Evolutionary conservation across 495 filamentous ascomycete species (phyloP).

Genomic region (Aspergillus bridgeri): DNA sequence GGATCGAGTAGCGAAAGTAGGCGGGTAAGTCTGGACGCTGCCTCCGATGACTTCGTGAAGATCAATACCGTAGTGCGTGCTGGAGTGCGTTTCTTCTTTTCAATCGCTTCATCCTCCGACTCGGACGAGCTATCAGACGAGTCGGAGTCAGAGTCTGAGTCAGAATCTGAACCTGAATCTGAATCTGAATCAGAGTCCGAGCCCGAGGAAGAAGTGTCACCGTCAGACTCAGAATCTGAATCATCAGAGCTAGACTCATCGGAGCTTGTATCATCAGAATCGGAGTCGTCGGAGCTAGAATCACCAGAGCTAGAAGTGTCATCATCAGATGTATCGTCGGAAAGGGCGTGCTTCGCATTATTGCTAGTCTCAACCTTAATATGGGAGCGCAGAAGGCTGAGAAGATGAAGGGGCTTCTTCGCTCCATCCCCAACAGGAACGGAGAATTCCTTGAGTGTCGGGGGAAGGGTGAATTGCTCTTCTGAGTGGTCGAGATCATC

Average conservation of each 20-base stretch:
- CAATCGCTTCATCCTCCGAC: constrained; percentile 12
- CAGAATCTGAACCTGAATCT: constrained; percentile 8
- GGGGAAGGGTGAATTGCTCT: constrained; percentile 59
- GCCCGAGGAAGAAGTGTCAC: no score
- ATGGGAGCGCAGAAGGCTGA: constrained; percentile 38
- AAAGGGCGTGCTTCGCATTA: constrained; percentile 3
- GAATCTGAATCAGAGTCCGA: constrained; percentile 18
- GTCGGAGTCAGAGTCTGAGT: constrained; percentile 13
- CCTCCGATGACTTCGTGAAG: constrained; percentile 86
- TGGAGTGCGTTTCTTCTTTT: background rate
- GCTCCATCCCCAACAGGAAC: constrained; percentile 70
- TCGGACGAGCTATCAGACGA: constrained; percentile 13
- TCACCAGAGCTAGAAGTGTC: background rate
- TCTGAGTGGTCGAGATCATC: constrained; percentile 24
- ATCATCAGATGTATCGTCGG: constrained; percentile 4
- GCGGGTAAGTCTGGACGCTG: constrained; percentile 71
- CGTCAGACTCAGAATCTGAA: constrained; percentile 17
- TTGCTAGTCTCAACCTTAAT: constrained; percentile 28
- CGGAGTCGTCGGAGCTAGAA: constrained; percentile 19
- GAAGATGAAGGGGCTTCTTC: constrained; percentile 81
- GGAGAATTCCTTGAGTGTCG: constrained; percentile 65
- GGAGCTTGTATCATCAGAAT: constrained; percentile 25
- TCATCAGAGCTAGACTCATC: constrained; percentile 26
- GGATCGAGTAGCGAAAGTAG: constrained; percentile 70
- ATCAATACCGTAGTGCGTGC: constrained; percentile 55